phyloP scores from a whole-genome alignment of 2,329 filamentous ascomycete species.

The Diaporthe caulivora region DNA sequence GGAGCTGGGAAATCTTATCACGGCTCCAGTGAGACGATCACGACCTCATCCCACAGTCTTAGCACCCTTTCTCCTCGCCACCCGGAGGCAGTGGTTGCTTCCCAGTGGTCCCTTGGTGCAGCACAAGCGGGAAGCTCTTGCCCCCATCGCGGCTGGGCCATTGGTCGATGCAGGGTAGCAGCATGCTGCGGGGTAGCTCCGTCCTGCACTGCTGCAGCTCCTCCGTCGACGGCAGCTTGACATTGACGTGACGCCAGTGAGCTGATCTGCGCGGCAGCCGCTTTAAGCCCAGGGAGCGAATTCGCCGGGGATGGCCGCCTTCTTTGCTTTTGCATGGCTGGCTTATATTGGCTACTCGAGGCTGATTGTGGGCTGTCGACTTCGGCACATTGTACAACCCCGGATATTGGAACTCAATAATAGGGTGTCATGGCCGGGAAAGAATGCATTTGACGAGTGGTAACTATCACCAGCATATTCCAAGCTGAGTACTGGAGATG shows the following conservation, averaged over 20 bases:
- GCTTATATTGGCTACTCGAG: not conserved
- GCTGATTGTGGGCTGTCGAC: not conserved
- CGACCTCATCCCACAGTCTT: conserved; percentile 24
- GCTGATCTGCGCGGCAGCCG: conserved; percentile 16
- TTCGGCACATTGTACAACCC: not conserved
- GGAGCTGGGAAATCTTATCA: not conserved
- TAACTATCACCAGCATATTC: no score
- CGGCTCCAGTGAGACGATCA: not conserved
- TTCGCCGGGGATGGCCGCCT: not conserved
- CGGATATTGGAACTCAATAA: no score
- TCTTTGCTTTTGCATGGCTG: not conserved
- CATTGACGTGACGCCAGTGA: conserved; percentile 20
- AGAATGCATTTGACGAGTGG: no score
- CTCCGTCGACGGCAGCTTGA: conserved; percentile 5
- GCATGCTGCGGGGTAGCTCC: conserved; percentile 29
- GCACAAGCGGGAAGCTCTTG: not conserved
- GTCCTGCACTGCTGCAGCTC: conserved; percentile 1
- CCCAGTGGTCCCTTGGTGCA: conserved; percentile 30
- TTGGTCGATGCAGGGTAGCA: conserved; percentile 24
- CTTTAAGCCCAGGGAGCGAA: not conserved
- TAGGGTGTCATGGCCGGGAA: no score
- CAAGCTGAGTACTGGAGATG: no score
- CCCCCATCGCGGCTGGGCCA: not conserved
- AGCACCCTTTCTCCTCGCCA: not conserved
- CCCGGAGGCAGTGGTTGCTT: not conserved